phyloP scores from a whole-genome alignment of 352 stramenopile genomes.

The Plasmopara halstedii region DNA sequence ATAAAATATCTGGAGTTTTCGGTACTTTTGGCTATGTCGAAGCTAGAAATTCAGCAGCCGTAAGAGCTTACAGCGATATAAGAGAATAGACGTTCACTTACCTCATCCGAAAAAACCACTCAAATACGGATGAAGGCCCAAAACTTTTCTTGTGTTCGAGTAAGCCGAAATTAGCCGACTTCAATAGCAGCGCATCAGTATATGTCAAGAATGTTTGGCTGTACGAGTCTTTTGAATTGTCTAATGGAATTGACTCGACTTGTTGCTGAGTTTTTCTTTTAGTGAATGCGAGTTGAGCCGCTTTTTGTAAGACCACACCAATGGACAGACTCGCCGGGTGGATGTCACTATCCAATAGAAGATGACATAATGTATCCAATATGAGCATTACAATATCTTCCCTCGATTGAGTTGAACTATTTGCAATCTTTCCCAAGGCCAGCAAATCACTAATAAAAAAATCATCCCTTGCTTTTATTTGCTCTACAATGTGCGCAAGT shows the following conservation, averaged over 20 bases:
- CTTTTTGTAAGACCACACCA: slow-evolving; percentile 52
- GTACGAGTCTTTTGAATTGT: slow-evolving; percentile 14
- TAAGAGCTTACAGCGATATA: background rate
- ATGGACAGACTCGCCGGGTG: slow-evolving; percentile 17
- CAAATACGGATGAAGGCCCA: slow-evolving; percentile 39
- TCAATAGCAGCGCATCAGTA: slow-evolving; percentile 25
- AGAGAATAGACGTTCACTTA: slow-evolving; percentile 10
- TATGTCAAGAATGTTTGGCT: slow-evolving; percentile 40
- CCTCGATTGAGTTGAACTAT: slow-evolving; percentile 14
- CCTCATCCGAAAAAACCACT: slow-evolving; percentile 79
- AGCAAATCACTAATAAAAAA: slow-evolving; percentile 61
- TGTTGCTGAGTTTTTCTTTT: slow-evolving; percentile 14
- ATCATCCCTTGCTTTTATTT: slow-evolving; percentile 43
- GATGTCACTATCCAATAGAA: slow-evolving; percentile 7
- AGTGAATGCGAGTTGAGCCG: slow-evolving; percentile 49
- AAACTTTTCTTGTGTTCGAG: slow-evolving; percentile 4
- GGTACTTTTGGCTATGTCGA: slow-evolving; percentile 58
- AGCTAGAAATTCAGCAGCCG: slow-evolving; percentile 26
- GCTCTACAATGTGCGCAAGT: slow-evolving; percentile 18
- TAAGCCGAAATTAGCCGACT: slow-evolving; percentile 9
- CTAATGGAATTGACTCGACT: background rate
- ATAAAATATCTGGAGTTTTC: slow-evolving; percentile 45
- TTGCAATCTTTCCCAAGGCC: slow-evolving; percentile 36
- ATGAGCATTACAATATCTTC: slow-evolving; percentile 37
- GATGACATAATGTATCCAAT: slow-evolving; percentile 44